Evolutionary conservation across 768 basidiomycete species (phyloP), one percentile per base, ranked within the genome.

Genomic region (Lactifluus hygrophoroides): DNA sequence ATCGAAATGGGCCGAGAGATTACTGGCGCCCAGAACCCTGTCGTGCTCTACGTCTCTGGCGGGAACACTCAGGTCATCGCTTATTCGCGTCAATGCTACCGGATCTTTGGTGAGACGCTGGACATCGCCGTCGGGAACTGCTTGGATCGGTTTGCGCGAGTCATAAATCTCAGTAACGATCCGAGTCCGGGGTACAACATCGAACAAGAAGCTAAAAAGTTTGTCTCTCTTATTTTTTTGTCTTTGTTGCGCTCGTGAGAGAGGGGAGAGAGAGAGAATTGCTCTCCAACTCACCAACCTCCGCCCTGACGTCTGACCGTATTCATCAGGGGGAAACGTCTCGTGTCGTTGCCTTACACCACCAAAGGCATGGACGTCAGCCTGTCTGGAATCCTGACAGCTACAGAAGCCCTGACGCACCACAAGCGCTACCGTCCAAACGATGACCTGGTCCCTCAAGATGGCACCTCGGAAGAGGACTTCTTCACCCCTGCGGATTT

Each of bases 121-220:
- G 96, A 99, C 68, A 98, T 99, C 56, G 96, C 96, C n/a, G 94
- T 98, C 34, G 96, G 96, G 37, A 99, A 99, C 69, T 98, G 96
- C 69, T 76, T 99, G 23, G 96, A 99, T 71, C 86, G 96, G 10
- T 99, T 99, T 67, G 96, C 96, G 2, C 78, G 96, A 46, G 91
- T 95, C 13, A 90, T 99, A 53, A 88, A 90, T 59, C 75, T 99
- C 43, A 88, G 89, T 68, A 99, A 99, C 68, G 95, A 95, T 70
- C 96, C 96, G 2, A 87, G 80, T 67, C 96, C 96, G 0, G 96
- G 96, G 34, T 94, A 92, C 67, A 99, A 98, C 67, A 98, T 99
- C 62, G 96, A 99, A 69, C 87, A 92, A 68, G 85, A 90, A 70
- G 95, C 96, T 0, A 95, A 92, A 73, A 85, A 81, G 95, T 94